Evolutionary conservation across 768 basidiomycete species (phyloP), one percentile per base, ranked within the genome.

Genomic region (Cystofilobasidium ferigula): DNA sequence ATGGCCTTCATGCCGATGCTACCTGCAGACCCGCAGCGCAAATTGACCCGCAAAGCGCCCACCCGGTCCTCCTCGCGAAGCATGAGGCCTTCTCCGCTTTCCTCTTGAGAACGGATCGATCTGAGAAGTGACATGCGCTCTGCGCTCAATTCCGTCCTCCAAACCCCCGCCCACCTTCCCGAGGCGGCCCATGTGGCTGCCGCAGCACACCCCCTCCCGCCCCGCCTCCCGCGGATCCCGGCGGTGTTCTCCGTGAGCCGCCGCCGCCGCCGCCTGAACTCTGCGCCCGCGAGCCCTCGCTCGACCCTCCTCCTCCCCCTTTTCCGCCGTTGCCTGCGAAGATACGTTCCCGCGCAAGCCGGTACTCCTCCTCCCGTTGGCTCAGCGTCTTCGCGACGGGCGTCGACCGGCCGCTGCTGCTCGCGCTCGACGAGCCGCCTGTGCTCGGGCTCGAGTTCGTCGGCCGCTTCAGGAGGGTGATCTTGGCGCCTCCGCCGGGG

Each of bases 391-490:
- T 57, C 13, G 56, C 32, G 34, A n/a, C 30, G 8, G 58, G 58
- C 7, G 63, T 54, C 35, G 62, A 56, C n/a, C n/a, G n/a, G n/a
- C n/a, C n/a, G 42, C 42, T 35, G 40, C 30, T 35, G 40, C 63
- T 51, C 30, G 14, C 8, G 28, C 57, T 22, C 30, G 38, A 3
- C 54, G 57, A 8, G 30, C 13, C 30, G 45, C 22, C 47, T 18
- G 40, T 10, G 8, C n/a, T n/a, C n/a, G 57, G 20, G 8, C 57
- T 18, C 18, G 54, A 24, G 5, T 43, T 24, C 35, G 63, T n/a
- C 26, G 63, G 63, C 16, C 63, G 63, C 28, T 57, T 43, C 6
- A 64, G 57, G 14, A 64, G 63, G 30, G 63, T 64, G 35, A 64
- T 64, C 45, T 64, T 64, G 18, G 63, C 57, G 3, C 34, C 16